These are phyloP conservation scores for Elongisporangium undulatum DNA, from an alignment of 352 stramenopile genomes.

Conservation along the genomic window DNA sequence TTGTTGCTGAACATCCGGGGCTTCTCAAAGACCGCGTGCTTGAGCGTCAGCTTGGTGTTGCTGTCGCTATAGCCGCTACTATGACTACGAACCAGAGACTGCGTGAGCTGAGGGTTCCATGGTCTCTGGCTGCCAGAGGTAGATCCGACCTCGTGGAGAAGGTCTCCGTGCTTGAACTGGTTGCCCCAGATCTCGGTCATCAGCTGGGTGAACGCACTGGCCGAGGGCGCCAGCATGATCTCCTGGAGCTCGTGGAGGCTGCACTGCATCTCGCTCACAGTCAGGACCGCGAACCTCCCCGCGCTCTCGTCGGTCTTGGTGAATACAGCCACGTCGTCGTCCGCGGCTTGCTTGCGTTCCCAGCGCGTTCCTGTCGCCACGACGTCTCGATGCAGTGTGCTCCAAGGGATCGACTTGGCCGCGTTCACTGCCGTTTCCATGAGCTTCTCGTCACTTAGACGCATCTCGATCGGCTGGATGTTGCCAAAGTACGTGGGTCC, in stretches of 20 bases:
- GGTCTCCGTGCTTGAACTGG: neutral
- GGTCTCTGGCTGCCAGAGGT: neutral
- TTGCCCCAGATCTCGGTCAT: neutral
- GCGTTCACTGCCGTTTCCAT: neutral
- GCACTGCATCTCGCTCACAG: neutral
- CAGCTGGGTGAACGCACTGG: neutral
- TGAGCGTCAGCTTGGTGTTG: conserved; percentile 18
- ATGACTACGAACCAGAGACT: neutral
- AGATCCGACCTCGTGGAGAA: neutral
- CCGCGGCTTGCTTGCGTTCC: neutral
- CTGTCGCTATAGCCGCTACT: neutral
- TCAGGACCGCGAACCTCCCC: neutral
- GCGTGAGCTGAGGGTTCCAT: neutral
- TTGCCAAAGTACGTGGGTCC: neutral
- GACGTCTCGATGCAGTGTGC: neutral
- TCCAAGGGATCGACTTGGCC: neutral
- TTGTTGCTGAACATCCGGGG: conserved; percentile 18
- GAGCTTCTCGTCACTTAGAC: neutral
- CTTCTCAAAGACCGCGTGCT: conserved; percentile 24
- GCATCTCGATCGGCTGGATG: neutral
- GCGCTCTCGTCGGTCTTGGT: neutral
- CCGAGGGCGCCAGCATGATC: neutral
- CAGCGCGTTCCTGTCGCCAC: neutral
- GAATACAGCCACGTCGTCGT: neutral
- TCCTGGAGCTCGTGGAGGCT: neutral